These are phyloP conservation scores for Daldinia decipiens DNA, from an alignment of 495 filamentous ascomycete species.

Conservation along the genomic window DNA sequence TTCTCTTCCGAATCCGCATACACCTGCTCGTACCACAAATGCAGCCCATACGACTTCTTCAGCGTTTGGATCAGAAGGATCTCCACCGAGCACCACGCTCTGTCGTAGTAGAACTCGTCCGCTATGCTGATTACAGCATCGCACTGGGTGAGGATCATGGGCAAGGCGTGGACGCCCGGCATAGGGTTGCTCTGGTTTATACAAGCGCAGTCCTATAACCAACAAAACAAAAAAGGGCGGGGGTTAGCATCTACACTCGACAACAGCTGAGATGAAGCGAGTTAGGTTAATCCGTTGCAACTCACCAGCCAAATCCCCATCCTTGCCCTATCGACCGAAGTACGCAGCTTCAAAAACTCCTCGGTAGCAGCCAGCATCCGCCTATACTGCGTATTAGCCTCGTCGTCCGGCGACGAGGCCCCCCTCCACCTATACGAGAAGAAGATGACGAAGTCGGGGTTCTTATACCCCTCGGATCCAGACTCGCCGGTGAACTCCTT, in stretches of 20 bases:
- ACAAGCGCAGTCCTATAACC: conserved; percentile 42
- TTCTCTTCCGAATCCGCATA: not conserved
- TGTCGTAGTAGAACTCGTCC: conserved; percentile 28
- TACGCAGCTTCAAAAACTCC: conserved; percentile 31
- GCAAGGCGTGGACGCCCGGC: conserved; percentile 39
- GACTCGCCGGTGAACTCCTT: not conserved
- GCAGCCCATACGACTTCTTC: conserved; percentile 20
- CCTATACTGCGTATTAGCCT: conserved; percentile 37
- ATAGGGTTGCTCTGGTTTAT: conserved; percentile 44
- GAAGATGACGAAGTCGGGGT: conserved; percentile 38
- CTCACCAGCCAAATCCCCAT: conserved; percentile 45
- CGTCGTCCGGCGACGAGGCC: conserved; percentile 34
- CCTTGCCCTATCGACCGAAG: conserved; percentile 25
- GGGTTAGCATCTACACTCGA: not conserved
- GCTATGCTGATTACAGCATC: conserved; percentile 43
- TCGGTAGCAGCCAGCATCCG: conserved; percentile 39
- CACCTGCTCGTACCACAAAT: conserved; percentile 43
- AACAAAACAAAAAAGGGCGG: too few species aligned
- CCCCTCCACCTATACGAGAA: conserved; percentile 47
- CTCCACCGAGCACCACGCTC: conserved; percentile 47
- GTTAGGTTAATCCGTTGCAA: not conserved
- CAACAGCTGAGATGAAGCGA: not conserved
- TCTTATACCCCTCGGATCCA: not conserved
- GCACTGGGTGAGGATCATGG: conserved; percentile 45
- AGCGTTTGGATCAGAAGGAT: conserved; percentile 31